Percentiles rank a stretch among this genome's conserved stretches.
phyloP scores from a whole-genome alignment of 2,329 filamentous ascomycete species.

The Fusarium continuum region DNA sequence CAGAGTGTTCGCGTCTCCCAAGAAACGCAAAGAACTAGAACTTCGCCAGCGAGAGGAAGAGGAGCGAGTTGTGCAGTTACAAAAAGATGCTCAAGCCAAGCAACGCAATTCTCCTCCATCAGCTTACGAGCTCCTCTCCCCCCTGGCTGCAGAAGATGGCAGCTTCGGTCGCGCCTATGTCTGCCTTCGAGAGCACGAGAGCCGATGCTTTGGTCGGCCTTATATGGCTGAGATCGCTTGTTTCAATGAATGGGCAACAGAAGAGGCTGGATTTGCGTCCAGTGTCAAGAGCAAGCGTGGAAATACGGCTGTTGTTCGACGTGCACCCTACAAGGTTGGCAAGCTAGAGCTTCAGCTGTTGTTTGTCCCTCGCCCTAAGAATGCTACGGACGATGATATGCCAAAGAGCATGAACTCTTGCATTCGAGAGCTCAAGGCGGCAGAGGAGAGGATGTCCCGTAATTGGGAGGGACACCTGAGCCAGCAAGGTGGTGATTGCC shows the following conservation, averaged over 20 bases:
- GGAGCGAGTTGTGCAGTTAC: constrained; percentile 72
- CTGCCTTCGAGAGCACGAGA: constrained; percentile 91
- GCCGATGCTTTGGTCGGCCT: constrained; percentile 85
- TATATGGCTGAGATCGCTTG: constrained; percentile 89
- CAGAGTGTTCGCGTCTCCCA: constrained; percentile 90
- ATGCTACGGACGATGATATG: constrained; percentile 91
- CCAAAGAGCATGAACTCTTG: constrained; percentile 99
- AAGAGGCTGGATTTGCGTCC: constrained; percentile 79
- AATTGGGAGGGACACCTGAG: constrained; percentile 90
- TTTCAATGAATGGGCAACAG: constrained; percentile 98
- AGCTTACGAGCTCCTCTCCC: constrained; percentile 86
- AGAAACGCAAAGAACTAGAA: constrained; percentile 96
- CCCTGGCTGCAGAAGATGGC: constrained; percentile 87
- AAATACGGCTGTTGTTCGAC: constrained; percentile 74
- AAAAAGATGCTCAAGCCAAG: constrained; percentile 71
- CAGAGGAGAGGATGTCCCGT: constrained; percentile 79
- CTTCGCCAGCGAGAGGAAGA: constrained; percentile 84
- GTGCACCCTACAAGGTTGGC: constrained; percentile 95
- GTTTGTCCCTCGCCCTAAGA: constrained; percentile 92
- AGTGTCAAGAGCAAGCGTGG: constrained; percentile 95
- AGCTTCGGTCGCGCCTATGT: constrained; percentile 96
- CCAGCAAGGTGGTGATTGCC: constrained; percentile 97
- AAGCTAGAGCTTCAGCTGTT: constrained; percentile 94
- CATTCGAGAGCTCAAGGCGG: constrained; percentile 90
- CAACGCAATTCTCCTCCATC: constrained; percentile 71